Evolutionary conservation across 345 rosid genomes (phyloP).

Genomic region (Syzygium aromaticum): DNA sequence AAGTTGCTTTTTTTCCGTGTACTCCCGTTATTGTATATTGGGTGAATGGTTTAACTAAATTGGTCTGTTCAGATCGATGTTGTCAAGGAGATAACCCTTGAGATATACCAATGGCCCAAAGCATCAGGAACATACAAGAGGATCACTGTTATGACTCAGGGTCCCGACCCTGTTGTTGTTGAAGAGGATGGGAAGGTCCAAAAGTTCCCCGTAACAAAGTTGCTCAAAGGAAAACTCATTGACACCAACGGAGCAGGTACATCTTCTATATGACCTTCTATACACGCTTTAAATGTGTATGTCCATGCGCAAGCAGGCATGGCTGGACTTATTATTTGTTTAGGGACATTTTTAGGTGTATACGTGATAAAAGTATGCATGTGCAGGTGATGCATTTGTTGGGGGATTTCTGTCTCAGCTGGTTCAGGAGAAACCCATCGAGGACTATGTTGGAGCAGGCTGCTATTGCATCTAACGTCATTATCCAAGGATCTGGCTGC

Average conservation of each 20-base stretch:
- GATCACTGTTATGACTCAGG: conserved; percentile 88
- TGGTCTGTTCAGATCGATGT: conserved; percentile 48
- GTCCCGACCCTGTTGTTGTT: conserved; percentile 89
- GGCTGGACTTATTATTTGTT: not conserved
- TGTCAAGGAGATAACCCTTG: conserved; percentile 6
- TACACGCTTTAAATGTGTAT: not conserved
- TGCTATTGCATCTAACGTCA: too few relatives aligned
- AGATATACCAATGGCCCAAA: too few relatives aligned
- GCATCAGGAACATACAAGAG: too few relatives aligned
- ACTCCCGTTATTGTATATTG: not conserved
- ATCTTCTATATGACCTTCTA: not conserved
- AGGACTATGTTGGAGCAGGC: too few relatives aligned
- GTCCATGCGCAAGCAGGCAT: not conserved
- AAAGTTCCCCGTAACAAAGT: conserved; percentile 55
- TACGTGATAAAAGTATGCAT: too few relatives aligned
- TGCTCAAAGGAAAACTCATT: conserved; percentile 82
- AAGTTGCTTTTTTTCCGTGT: not conserved
- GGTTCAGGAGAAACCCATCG: conserved; percentile 33
- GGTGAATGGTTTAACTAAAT: not conserved
- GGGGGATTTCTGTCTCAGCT: conserved; percentile 87
- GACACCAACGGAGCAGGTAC: conserved; percentile 96
- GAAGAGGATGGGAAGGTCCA: conserved; percentile 92
- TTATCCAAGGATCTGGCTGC: conserved; percentile 86
- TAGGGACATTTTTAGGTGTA: too few relatives aligned
- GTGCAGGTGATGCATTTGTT: conserved; percentile 80